Conservation (phyloP, 768 basidiomycete genomes). For the Tephrocybe sp. region DNA sequence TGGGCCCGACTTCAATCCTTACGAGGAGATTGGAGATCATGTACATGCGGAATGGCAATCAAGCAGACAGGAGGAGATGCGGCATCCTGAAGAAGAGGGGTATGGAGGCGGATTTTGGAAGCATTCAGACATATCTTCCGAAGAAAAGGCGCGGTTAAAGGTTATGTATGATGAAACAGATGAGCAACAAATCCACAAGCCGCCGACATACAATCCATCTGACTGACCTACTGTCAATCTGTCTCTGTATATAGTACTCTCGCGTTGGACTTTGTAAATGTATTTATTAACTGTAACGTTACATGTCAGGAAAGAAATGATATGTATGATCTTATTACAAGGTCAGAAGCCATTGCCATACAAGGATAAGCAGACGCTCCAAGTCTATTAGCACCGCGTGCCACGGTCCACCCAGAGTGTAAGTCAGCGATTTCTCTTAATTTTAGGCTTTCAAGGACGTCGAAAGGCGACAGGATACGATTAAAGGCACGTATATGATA, state of each 20-base stretch:
- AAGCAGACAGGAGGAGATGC: slow-evolving; percentile 4
- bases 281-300: background rate
- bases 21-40: slow-evolving; percentile 25
- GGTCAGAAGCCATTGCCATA: slow-evolving; percentile 9
- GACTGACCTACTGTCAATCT: slow-evolving; percentile 1
- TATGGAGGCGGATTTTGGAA: slow-evolving; percentile 38
- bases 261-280: background rate
- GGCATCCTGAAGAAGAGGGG: slow-evolving; percentile 24
- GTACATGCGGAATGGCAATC: slow-evolving; percentile 10
- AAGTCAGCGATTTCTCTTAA: background rate
- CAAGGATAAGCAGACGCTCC: slow-evolving; percentile 11
- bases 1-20: slow-evolving; percentile 37
- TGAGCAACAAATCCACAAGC: background rate
- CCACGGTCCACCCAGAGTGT: background rate
- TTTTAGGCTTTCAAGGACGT: slow-evolving; percentile 1
- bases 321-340: too few relatives aligned
- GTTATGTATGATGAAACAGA: slow-evolving; percentile 14
- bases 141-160: slow-evolving; percentile 30
- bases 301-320: too few relatives aligned
- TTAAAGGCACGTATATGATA: slow-evolving; percentile 36
- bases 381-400: background rate
- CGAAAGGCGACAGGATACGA: background rate
- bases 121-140: slow-evolving; percentile 26
- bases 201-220: slow-evolving; percentile 18
- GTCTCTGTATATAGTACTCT: too few relatives aligned